Evolutionary conservation across 768 basidiomycete species (phyloP).

Genomic region (Trametes meyenii): DNA sequence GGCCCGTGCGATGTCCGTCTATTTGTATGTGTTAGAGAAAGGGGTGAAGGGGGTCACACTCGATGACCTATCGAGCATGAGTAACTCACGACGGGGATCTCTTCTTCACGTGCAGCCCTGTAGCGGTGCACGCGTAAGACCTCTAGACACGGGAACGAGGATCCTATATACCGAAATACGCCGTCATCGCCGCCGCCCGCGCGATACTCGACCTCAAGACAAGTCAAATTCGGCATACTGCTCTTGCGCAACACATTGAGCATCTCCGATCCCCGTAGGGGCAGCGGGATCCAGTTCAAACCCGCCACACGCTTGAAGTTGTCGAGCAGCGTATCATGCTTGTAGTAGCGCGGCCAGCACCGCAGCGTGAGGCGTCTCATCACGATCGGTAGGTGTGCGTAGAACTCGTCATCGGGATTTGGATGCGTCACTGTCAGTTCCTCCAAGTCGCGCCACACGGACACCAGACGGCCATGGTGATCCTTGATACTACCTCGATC

Average conservation of each 20-base stretch:
- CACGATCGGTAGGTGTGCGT: background rate
- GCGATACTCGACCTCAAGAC: background rate
- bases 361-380: background rate
- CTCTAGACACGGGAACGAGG: background rate
- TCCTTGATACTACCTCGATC: no score
- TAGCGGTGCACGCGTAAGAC: slow-evolving; percentile 1
- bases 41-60: no score
- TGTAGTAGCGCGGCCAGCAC: slow-evolving; percentile 8
- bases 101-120: no score
- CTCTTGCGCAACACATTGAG: background rate
- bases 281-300: background rate
- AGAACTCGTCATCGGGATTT: background rate
- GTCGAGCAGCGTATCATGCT: background rate
- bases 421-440: background rate
- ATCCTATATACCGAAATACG: background rate
- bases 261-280: background rate
- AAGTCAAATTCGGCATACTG: background rate
- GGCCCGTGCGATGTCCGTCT: background rate
- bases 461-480: no score
- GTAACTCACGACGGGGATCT: no score
- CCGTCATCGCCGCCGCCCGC: background rate
- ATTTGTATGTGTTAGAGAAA: no score
- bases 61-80: no score
- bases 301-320: background rate
- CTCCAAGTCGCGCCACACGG: background rate